phyloP scores from a whole-genome alignment of 202 grass and related monocot genomes.

The Bolboschoenoplectus hybrid region DNA sequence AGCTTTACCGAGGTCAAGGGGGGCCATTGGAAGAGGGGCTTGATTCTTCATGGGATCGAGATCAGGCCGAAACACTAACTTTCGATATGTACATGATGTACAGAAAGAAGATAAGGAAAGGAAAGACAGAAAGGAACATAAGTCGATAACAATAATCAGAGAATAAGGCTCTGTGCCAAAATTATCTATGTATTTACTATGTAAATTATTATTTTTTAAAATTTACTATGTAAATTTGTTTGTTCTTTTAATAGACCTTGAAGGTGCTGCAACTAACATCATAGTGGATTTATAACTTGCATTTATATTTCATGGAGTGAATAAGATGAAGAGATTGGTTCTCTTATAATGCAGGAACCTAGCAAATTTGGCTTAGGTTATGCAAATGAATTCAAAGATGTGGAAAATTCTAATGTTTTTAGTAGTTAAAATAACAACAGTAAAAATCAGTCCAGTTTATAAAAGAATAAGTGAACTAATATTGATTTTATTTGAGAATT shows the following conservation, averaged over 20 bases:
- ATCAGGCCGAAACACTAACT: conserved; percentile 37
- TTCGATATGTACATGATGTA: conserved; percentile 22
- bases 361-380: background rate
- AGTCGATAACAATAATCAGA: background rate
- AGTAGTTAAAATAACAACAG: background rate
- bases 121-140: background rate
- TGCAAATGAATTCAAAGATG: background rate
- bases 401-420: background rate
- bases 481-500: background rate
- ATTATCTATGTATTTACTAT: conserved; percentile 10
- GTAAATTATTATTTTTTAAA: background rate
- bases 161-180: background rate
- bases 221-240: conserved; percentile 12
- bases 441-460: background rate
- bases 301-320: background rate
- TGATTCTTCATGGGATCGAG: conserved; percentile 82
- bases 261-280: background rate
- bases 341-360: background rate
- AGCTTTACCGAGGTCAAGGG: conserved; percentile 55
- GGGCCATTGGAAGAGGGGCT: conserved; percentile 68
- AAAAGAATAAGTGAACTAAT: background rate
- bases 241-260: conserved; percentile 22
- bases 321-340: background rate
- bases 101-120: conserved; percentile 17
- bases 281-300: background rate